Evolutionary conservation across 176 grass and related monocot genomes (phyloP).

Genomic region (Sorghum bicolor): DNA sequence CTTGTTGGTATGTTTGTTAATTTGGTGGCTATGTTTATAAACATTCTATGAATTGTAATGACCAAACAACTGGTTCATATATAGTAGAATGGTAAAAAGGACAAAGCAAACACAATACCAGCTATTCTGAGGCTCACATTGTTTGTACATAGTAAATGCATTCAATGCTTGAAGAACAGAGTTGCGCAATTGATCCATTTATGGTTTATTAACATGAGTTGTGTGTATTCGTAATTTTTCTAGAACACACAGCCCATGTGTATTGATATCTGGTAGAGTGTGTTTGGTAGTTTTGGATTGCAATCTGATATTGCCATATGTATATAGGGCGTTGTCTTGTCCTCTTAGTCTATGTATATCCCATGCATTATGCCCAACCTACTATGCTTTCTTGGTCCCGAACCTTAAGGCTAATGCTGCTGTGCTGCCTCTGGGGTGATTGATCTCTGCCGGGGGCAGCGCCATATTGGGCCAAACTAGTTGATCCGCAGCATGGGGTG

Average conservation of each 20-base stretch:
- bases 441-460: too few species aligned
- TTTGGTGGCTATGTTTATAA: slow-evolving; percentile 1
- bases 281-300: not conserved
- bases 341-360: too few species aligned
- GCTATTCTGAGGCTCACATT: not conserved
- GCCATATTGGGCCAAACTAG: too few species aligned
- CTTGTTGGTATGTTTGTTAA: not conserved
- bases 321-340: not conserved
- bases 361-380: not conserved
- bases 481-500: too few species aligned
- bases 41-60: not conserved
- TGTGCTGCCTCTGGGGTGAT: too few species aligned
- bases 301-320: not conserved
- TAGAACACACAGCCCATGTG: not conserved
- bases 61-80: not conserved
- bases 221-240: not conserved
- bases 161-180: not conserved
- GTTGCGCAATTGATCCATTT: not conserved
- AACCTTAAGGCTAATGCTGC: too few species aligned
- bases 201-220: not conserved
- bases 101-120: not conserved
- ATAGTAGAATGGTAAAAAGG: not conserved
- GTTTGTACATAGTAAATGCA: not conserved
- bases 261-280: not conserved
- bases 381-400: not conserved